phyloP scores from a whole-genome alignment of 352 stramenopile species.

The Aphanomyces euteiches region DNA sequence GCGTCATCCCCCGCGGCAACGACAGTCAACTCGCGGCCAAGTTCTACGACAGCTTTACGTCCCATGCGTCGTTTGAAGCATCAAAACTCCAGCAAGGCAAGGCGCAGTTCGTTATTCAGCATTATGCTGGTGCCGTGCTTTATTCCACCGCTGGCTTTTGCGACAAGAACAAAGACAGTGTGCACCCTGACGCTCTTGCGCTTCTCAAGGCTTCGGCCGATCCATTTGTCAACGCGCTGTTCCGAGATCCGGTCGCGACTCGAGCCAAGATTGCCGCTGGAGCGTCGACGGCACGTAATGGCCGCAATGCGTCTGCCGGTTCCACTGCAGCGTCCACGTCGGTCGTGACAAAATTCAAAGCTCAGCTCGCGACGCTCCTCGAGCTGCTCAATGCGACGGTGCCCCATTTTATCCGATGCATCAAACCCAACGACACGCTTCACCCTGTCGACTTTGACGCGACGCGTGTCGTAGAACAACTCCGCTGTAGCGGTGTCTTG shows the following conservation, averaged over 20 bases:
- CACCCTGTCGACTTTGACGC: constrained; percentile 62
- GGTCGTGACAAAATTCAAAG: constrained; percentile 90
- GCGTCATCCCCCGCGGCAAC: constrained; percentile 75
- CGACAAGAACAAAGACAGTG: constrained; percentile 88
- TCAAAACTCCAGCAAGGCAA: constrained; percentile 44
- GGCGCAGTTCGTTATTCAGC: constrained; percentile 78
- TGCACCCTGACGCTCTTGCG: constrained; percentile 76
- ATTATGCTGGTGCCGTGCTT: constrained; percentile 81
- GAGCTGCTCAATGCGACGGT: constrained; percentile 93
- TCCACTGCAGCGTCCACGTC: constrained; percentile 52
- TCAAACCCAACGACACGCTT: constrained; percentile 80
- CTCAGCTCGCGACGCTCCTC: constrained; percentile 89
- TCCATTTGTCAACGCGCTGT: constrained; percentile 65
- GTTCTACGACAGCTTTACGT: constrained; percentile 72
- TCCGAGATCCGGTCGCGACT: constrained; percentile 29
- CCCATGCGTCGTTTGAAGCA: constrained; percentile 52
- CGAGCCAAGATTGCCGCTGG: constrained; percentile 40
- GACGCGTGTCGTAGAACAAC: constrained; percentile 69
- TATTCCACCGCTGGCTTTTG: constrained; percentile 80
- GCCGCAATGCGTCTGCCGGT: constrained; percentile 44
- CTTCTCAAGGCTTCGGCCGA: constrained; percentile 60
- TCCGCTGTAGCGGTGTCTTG: constrained; percentile 81
- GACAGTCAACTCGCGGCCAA: constrained; percentile 83
- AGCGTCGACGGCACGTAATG: constrained; percentile 32
- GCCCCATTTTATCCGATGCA: constrained; percentile 89